These are phyloP conservation scores for Hortiboletus flavorubellus DNA, from an alignment of 768 basidiomycete species.

Conservation along the genomic window DNA sequence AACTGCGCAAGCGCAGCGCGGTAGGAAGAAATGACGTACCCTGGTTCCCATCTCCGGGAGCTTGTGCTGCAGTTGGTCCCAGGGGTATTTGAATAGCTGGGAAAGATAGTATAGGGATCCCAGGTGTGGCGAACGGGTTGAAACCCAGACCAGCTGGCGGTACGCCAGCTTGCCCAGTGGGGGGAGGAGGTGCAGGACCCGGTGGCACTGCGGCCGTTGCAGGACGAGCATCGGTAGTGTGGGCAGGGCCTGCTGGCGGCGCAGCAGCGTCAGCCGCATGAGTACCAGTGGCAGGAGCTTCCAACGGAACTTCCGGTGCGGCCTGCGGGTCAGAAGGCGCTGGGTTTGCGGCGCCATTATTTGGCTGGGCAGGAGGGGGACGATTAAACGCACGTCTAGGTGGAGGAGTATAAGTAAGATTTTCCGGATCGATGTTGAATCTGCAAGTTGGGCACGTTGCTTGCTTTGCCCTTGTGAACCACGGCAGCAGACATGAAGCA, in stretches of 20 bases:
- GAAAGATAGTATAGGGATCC: slow-evolving; percentile 27
- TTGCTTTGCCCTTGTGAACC: slow-evolving; percentile 76
- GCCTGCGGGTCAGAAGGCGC: slow-evolving; percentile 7
- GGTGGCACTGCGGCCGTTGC: background rate
- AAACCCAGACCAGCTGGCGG: slow-evolving; percentile 10
- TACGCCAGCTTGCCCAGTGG: slow-evolving; percentile 5
- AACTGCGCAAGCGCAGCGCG: slow-evolving; percentile 6
- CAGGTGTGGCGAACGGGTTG: slow-evolving; percentile 22
- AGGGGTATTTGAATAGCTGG: slow-evolving; percentile 27
- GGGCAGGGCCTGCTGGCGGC: background rate
- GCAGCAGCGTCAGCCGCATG: background rate
- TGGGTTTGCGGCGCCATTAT: slow-evolving; percentile 11
- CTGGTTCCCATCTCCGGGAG: slow-evolving; percentile 16
- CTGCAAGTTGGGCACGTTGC: slow-evolving; percentile 84
- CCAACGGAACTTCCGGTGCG: slow-evolving; percentile 8
- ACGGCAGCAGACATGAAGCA: slow-evolving; percentile 71
- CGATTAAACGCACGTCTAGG: slow-evolving; percentile 19
- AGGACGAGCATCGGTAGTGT: background rate
- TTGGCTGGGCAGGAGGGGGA: slow-evolving; percentile 12
- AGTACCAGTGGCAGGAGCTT: background rate
- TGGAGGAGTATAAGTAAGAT: slow-evolving; percentile 47
- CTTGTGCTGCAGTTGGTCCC: slow-evolving; percentile 7
- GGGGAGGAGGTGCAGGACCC: background rate
- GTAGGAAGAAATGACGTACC: slow-evolving; percentile 10
- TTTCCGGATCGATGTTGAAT: slow-evolving; percentile 80